Percentiles rank a stretch among this genome's conserved stretches.
Evolutionary conservation across 192 early-diverging fungal genomes (phyloP).

Genomic region (Coemansia brasiliensis): DNA sequence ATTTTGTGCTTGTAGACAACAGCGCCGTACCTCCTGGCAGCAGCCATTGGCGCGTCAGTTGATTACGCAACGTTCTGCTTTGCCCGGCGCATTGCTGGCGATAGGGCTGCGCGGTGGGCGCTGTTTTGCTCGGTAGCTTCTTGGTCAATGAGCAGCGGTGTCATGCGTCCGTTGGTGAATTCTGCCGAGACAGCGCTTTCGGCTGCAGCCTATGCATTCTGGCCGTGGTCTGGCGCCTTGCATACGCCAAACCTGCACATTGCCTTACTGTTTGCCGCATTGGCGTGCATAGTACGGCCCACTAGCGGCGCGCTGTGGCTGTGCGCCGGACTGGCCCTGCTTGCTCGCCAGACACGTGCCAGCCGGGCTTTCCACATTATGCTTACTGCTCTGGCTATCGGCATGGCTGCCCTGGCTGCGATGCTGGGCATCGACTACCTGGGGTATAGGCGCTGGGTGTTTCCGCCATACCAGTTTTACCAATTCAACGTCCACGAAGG

Average conservation of each 20-base stretch:
- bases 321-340: conserved; percentile 64
- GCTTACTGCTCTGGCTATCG: conserved; percentile 13
- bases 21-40: conserved; percentile 75
- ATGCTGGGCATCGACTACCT: conserved; percentile 64
- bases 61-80: conserved; percentile 79
- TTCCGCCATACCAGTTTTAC: conserved; percentile 78
- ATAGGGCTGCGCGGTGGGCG: conserved; percentile 61
- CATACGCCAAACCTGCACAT: conserved; percentile 10
- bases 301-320: conserved; percentile 89
- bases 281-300: conserved; percentile 83
- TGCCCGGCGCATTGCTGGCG: conserved; percentile 64
- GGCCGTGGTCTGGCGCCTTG: conserved; percentile 64
- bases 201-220: conserved; percentile 76
- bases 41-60: conserved; percentile 64
- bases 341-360: conserved; percentile 36
- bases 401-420: conserved; percentile 43
- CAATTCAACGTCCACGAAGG: conserved; percentile 77
- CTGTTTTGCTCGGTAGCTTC: conserved; percentile 50
- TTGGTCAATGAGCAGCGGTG: conserved; percentile 63
- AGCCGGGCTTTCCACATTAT: conserved; percentile 12
- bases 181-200: conserved; percentile 75
- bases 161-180: conserved; percentile 67
- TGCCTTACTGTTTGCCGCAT: conserved; percentile 70
- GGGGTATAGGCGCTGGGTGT: conserved; percentile 71
- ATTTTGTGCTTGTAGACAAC: conserved; percentile 52